Percentiles rank a stretch among this genome's conserved stretches.
These are phyloP conservation scores for Auricularia heimuer DNA, from an alignment of 768 basidiomycete species.

Conservation along the genomic window DNA sequence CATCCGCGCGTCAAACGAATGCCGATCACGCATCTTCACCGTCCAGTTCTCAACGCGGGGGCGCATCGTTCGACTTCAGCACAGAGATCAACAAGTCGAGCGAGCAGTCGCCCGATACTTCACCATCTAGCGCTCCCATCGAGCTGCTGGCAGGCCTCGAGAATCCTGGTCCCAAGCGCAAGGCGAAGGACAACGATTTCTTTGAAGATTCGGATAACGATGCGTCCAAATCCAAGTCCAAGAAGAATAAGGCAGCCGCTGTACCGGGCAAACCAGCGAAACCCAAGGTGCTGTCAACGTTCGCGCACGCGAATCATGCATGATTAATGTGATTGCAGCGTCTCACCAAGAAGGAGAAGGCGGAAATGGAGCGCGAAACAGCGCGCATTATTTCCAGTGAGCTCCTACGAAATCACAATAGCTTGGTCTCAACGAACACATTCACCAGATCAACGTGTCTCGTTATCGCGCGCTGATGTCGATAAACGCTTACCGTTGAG, in stretches of 20 bases:
- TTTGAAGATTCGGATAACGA: too few relatives aligned
- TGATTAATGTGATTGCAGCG: not conserved
- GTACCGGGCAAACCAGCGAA: slow-evolving; percentile 16
- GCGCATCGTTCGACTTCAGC: not conserved
- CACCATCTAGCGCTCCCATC: not conserved
- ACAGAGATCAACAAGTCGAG: not conserved
- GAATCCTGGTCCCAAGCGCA: not conserved
- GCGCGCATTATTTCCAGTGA: not conserved
- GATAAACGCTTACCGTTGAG: not conserved
- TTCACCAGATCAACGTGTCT: not conserved
- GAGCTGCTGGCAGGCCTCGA: not conserved
- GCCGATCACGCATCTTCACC: not conserved
- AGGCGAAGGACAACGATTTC: too few relatives aligned
- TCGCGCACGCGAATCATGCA: not conserved
- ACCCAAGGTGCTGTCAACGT: not conserved
- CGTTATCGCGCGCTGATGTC: not conserved
- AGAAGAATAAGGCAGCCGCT: slow-evolving; percentile 24
- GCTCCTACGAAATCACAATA: not conserved
- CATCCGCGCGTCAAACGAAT: not conserved
- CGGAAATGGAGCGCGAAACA: not conserved
- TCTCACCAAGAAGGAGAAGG: not conserved
- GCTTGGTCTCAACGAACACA: too few relatives aligned
- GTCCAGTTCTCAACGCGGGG: not conserved
- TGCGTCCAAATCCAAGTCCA: slow-evolving; percentile 2
- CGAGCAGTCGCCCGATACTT: not conserved